These are phyloP conservation scores for Aethionema arabicum DNA, from an alignment of 345 rosid species.

Conservation along the genomic window DNA sequence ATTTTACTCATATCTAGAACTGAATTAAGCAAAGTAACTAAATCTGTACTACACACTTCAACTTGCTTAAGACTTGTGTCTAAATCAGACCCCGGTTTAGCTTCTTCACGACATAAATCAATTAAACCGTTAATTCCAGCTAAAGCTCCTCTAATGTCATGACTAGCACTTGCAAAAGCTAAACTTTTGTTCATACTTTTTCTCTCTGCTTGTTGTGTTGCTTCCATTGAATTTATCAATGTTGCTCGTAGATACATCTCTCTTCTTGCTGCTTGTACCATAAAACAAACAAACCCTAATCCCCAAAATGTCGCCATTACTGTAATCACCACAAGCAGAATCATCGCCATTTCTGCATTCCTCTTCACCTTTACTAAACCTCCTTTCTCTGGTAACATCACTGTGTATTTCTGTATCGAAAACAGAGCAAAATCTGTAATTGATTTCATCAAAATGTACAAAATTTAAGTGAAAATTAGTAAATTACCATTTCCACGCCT, in stretches of 20 bases:
- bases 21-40: constrained; percentile 56
- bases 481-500: constrained; percentile 35
- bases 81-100: constrained; percentile 44
- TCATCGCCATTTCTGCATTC: constrained; percentile 30
- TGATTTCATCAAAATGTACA: too few relatives aligned
- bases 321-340: constrained; percentile 34
- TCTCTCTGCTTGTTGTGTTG: constrained; percentile 67
- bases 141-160: constrained; percentile 65
- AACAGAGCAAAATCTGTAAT: background rate
- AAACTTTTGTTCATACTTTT: constrained; percentile 75
- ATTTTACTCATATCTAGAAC: constrained; percentile 78
- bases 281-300: constrained; percentile 39
- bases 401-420: constrained; percentile 47
- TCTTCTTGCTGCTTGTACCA: constrained; percentile 41
- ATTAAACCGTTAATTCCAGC: constrained; percentile 64
- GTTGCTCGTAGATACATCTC: constrained; percentile 51
- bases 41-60: constrained; percentile 49
- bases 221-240: constrained; percentile 71
- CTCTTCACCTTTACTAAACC: constrained; percentile 12
- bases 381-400: constrained; percentile 45
- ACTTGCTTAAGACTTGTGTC: constrained; percentile 46
- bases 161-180: constrained; percentile 74
- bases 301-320: constrained; percentile 29
- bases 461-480: too few relatives aligned
- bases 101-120: constrained; percentile 44